Evolutionary conservation across 805 yeast genomes (phyloP).

Genomic region (Millerozyma acaciae): DNA sequence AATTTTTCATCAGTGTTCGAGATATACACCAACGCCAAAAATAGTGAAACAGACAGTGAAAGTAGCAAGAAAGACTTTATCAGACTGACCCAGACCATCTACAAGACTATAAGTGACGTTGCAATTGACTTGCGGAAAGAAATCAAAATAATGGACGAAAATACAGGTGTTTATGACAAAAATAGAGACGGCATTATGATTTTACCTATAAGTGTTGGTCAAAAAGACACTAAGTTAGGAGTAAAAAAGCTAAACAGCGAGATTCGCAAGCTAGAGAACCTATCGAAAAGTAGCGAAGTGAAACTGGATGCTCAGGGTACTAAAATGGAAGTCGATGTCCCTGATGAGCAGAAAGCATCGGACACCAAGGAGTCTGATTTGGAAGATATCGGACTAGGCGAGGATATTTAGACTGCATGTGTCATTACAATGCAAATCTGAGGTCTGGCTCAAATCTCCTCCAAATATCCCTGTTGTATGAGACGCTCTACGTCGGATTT

Average conservation of each 20-base stretch:
- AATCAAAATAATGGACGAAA: conserved; percentile 59
- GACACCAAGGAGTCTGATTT: not conserved
- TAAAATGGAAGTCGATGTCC: conserved; percentile 2
- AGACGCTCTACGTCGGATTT: conserved; percentile 91
- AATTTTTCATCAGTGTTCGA: conserved; percentile 45
- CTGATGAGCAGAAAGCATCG: not conserved
- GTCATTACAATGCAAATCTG: too few relatives aligned
- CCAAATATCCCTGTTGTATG: conserved; percentile 90
- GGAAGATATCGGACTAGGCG: too few relatives aligned
- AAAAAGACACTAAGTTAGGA: conserved; percentile 68
- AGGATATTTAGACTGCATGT: too few relatives aligned
- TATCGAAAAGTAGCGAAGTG: conserved; percentile 5
- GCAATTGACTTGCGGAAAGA: conserved; percentile 63
- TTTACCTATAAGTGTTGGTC: conserved; percentile 64
- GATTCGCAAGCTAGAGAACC: conserved; percentile 19
- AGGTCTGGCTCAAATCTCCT: conserved; percentile 49
- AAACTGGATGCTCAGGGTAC: too few relatives aligned
- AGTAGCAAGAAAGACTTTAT: conserved; percentile 36
- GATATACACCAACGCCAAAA: conserved; percentile 31
- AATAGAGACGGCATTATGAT: conserved; percentile 47
- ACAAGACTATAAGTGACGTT: conserved; percentile 51
- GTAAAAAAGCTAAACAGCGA: conserved; percentile 51
- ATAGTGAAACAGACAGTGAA: conserved; percentile 15
- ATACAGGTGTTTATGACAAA: conserved; percentile 45
- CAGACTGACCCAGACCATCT: conserved; percentile 46